Evolutionary conservation across 2,329 filamentous ascomycete genomes (phyloP).

Genomic region (Fusarium sp.): DNA sequence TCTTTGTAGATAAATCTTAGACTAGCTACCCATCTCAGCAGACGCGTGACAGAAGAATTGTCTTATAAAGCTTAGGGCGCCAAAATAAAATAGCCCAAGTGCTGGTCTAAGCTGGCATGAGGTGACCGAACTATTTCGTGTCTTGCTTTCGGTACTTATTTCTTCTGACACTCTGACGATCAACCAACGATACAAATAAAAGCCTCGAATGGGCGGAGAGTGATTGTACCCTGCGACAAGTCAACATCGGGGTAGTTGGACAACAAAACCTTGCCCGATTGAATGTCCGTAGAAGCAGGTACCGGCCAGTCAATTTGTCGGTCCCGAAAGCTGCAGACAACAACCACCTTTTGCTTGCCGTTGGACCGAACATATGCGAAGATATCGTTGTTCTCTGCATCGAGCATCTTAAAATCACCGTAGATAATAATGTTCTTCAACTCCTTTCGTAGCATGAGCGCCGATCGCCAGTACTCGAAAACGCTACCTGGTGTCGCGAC

Average conservation of each 20-base stretch:
- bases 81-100: not conserved
- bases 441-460: constrained; percentile 19
- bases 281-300: not conserved
- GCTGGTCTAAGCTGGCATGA: not conserved
- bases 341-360: not conserved
- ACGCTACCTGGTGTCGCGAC: constrained; percentile 6
- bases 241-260: constrained; percentile 16
- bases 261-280: constrained; percentile 10
- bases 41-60: not conserved
- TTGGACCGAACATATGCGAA: constrained; percentile 31
- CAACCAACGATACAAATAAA: constrained; percentile 2
- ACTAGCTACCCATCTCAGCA: not conserved
- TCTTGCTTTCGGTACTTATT: not conserved
- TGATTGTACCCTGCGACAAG: not conserved
- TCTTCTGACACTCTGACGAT: not conserved
- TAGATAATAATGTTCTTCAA: constrained; percentile 22
- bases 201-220: constrained; percentile 25
- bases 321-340: constrained; percentile 32
- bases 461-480: constrained; percentile 32
- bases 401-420: constrained; percentile 32
- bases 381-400: constrained; percentile 13
- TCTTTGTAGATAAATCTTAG: not conserved
- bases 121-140: not conserved
- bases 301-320: not conserved
- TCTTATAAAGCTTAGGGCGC: not conserved